These are phyloP conservation scores for Tetradesmus obliquus DNA, from an alignment of 139 green algal species.

Conservation along the genomic window DNA sequence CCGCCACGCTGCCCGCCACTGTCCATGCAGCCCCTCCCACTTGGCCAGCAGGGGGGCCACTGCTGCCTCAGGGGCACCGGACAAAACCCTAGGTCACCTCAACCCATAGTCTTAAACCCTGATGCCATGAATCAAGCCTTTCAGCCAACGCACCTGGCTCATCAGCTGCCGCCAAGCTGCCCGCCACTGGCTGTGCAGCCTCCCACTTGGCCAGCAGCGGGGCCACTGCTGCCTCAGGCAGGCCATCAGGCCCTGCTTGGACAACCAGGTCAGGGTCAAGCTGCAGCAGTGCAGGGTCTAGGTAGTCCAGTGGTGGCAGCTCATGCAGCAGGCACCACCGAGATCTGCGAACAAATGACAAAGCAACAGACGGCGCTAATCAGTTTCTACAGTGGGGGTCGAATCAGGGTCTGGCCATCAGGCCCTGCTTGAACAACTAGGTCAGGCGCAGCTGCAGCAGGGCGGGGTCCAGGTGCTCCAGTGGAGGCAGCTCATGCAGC, in stretches of 20 bases:
- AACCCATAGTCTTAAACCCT: neutral
- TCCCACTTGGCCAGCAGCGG: neutral
- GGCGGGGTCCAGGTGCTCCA: too few species aligned
- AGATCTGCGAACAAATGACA: neutral
- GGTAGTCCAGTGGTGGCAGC: neutral
- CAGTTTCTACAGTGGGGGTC: too few species aligned
- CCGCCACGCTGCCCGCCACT: neutral
- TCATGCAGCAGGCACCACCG: neutral
- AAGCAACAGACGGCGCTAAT: neutral
- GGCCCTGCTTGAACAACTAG: too few species aligned
- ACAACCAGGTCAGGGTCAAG: slow-evolving; percentile 15
- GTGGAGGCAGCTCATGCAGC: neutral
- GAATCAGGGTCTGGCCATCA: too few species aligned
- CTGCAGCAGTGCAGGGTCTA: neutral
- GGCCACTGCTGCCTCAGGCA: neutral
- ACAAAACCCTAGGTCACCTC: neutral
- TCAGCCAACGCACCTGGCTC: neutral
- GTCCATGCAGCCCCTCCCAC: neutral
- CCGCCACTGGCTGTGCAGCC: neutral
- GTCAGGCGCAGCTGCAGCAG: too few species aligned
- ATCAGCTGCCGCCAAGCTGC: slow-evolving; percentile 1
- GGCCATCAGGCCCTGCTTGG: neutral
- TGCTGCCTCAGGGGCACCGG: neutral
- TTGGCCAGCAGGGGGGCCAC: neutral
- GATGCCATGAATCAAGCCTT: neutral